Evolutionary conservation across 495 filamentous ascomycete species (phyloP).

Genomic region (Aspergillus diversus): DNA sequence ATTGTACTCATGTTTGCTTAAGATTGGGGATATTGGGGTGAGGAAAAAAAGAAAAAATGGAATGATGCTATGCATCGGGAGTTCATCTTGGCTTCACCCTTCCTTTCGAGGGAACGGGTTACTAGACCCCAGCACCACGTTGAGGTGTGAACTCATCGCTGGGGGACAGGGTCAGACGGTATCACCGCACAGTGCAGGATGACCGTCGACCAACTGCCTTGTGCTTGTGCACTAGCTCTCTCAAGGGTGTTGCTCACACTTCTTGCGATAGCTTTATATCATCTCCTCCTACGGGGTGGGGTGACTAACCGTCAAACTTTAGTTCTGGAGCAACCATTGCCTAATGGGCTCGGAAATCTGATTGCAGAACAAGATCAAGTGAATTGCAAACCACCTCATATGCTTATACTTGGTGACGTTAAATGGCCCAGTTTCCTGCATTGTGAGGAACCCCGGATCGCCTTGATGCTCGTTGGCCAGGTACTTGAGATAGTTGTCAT

Average conservation of each 20-base stretch:
- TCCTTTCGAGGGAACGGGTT: not conserved
- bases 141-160: not conserved
- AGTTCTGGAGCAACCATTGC: not conserved
- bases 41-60: not conserved
- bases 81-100: not conserved
- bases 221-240: not conserved
- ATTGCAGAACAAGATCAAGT: not conserved
- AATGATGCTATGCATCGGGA: not conserved
- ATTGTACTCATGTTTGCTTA: no score
- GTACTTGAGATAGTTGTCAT: conserved; percentile 20
- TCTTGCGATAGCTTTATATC: not conserved
- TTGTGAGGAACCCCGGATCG: not conserved
- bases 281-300: no score
- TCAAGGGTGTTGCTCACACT: not conserved
- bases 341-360: not conserved
- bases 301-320: not conserved
- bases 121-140: not conserved
- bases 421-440: not conserved
- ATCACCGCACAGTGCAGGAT: not conserved
- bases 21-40: no score
- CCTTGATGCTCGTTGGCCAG: not conserved
- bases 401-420: not conserved
- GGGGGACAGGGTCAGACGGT: not conserved
- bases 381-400: not conserved
- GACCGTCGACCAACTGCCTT: not conserved